Evolutionary conservation across 371 early-diverging fungal genomes (phyloP).

Genomic region (Entomophthora muscae): DNA sequence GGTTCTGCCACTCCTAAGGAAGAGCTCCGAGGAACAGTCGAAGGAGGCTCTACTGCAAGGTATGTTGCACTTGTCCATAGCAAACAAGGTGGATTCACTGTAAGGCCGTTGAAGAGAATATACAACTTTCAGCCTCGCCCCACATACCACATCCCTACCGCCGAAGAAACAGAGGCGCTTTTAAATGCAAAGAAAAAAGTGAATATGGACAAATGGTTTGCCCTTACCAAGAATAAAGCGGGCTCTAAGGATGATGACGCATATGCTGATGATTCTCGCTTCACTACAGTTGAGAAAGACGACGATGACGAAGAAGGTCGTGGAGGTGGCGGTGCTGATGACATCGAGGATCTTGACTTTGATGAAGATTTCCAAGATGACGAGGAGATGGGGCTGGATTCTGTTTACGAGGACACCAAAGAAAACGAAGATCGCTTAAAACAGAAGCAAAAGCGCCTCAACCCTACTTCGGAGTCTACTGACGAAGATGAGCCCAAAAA

Average conservation of each 20-base stretch:
- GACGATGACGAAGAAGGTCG: neutral
- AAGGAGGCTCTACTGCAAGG: neutral
- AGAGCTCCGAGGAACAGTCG: neutral
- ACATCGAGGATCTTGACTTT: conserved; percentile 1
- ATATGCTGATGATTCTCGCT: neutral
- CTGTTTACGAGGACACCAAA: neutral
- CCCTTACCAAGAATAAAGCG: neutral
- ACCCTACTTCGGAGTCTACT: neutral
- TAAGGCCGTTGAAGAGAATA: neutral
- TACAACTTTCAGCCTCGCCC: neutral
- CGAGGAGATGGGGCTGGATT: neutral
- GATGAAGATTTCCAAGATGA: conserved; percentile 9
- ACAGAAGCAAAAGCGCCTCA: neutral
- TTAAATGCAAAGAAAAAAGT: neutral
- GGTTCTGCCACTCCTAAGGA: neutral
- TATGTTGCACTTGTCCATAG: neutral
- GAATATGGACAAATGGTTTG: neutral
- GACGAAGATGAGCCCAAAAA: neutral
- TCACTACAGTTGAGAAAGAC: neutral
- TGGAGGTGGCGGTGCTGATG: neutral
- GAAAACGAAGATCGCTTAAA: neutral
- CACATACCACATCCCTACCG: neutral
- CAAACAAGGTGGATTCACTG: neutral
- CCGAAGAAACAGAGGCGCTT: neutral
- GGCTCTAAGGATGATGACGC: neutral